Conservation (phyloP, 225 moss, liverwort and hornwort genomes). For the Polytrichum commune region DNA sequence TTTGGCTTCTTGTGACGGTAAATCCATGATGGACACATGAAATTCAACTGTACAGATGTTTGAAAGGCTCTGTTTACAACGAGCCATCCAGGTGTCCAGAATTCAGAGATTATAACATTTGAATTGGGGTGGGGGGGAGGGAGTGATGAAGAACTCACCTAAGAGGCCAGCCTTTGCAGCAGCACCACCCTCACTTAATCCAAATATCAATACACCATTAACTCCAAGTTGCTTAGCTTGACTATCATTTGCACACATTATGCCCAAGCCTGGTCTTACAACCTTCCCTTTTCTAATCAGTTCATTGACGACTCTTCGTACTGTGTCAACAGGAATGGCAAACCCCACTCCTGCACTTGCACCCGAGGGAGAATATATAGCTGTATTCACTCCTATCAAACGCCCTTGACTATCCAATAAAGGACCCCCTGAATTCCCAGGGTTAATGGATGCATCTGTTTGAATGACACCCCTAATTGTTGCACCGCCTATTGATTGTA, state of each 20-base stretch:
- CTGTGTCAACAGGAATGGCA: conserved; percentile 63
- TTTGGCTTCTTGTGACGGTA: too few relatives aligned
- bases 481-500: conserved; percentile 53
- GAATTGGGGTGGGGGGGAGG: too few relatives aligned
- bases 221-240: conserved; percentile 63
- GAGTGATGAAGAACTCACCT: conserved; percentile 24
- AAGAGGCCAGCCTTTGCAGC: conserved; percentile 52
- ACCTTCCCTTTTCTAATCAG: conserved; percentile 53
- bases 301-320: conserved; percentile 54
- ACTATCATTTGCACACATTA: conserved; percentile 50
- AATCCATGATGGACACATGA: too few relatives aligned
- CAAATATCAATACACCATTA: conserved; percentile 45
- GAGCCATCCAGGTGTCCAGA: too few relatives aligned
- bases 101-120: too few relatives aligned
- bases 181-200: conserved; percentile 34
- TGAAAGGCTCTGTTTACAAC: too few relatives aligned
- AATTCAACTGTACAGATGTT: too few relatives aligned
- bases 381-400: conserved; percentile 59
- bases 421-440: conserved; percentile 61
- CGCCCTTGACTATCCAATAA: conserved; percentile 53
- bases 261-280: conserved; percentile 53
- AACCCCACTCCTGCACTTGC: conserved; percentile 59
- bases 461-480: conserved; percentile 50
- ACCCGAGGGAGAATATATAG: conserved; percentile 59
- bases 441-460: conserved; percentile 65